These are phyloP conservation scores for Albatrellus ellisii DNA, from an alignment of 768 basidiomycete genomes.

Conservation along the genomic window DNA sequence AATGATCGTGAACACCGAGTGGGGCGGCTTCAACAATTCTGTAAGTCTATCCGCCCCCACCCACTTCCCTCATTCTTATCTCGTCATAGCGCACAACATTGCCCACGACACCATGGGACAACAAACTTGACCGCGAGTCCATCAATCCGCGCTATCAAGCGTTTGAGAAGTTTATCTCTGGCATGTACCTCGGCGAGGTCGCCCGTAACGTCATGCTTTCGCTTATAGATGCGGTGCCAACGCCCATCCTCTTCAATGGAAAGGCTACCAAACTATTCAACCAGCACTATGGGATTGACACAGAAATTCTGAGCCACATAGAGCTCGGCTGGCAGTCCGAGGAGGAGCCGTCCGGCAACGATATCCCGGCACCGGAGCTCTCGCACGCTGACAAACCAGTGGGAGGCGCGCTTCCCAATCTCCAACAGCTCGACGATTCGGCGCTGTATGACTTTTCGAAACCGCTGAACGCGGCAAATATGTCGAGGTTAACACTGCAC, in stretches of 20 bases:
- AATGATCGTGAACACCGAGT: constrained; percentile 97
- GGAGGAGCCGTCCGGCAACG: constrained; percentile 6
- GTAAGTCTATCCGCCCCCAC: constrained; percentile 29
- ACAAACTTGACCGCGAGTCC: constrained; percentile 80
- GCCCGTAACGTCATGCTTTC: constrained; percentile 75
- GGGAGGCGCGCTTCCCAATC: too few relatives aligned
- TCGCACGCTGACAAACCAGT: not conserved
- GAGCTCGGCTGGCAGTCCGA: constrained; percentile 61
- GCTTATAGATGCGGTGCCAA: constrained; percentile 64
- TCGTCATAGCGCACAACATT: constrained; percentile 58
- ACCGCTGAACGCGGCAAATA: constrained; percentile 4
- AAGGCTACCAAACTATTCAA: constrained; percentile 62
- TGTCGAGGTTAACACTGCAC: constrained; percentile 15
- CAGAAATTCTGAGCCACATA: constrained; percentile 78
- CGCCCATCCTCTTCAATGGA: constrained; percentile 68
- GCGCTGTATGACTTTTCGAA: constrained; percentile 10
- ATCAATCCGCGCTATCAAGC: constrained; percentile 91
- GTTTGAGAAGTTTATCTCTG: constrained; percentile 97
- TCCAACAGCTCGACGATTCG: not conserved
- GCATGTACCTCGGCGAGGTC: constrained; percentile 98
- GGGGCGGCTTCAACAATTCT: constrained; percentile 95
- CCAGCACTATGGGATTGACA: constrained; percentile 89
- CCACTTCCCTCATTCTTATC: not conserved
- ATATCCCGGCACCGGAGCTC: not conserved
- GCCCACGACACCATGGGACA: constrained; percentile 84